Base-by-base conservation (phyloP, 2,329 filamentous ascomycete genomes). In the Paraphaeosphaeria sporulosa region DNA sequence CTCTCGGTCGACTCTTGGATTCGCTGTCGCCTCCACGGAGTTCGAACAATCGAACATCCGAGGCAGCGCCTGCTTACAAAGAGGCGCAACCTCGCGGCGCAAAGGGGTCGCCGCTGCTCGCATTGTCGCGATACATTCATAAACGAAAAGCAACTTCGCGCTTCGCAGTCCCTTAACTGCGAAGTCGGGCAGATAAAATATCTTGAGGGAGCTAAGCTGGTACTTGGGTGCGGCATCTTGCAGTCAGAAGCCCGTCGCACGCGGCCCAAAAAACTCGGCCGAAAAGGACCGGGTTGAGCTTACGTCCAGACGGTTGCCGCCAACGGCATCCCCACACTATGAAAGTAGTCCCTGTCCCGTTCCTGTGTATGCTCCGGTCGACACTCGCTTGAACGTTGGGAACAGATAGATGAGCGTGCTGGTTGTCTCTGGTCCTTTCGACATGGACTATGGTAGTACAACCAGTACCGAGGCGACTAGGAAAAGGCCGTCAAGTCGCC, bases 221-320 rank as follows among this genome's bases (percentile, higher is more conserved):
- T 19, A 48, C 23, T 19, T 38, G n/a, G 32, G 49, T 58, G 49
- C 56, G 51, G 58, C 36, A 47, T 60, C 44, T 43, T 30, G 25
- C 30, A 46, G 42, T 47, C 42, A 46, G 52, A 47, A 55, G 42
- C 42, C 52, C 40, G 52, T 43, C 38, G 23, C 21, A 25, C 63
- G 60, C 73, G 73, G 73, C 69, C 72, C 52, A 55, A 69, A 74
- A 70, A 62, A 40, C 54, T 63, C 70, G 71, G 66, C 68, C 71
- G 71, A 71, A 69, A 59, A 27, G 51, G 51, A 34, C 52, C 55
- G 55, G 46, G 23, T 17, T 49, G 32, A 49, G 50, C 56, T 51
- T 44, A 48, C 56, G 3, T 66, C 62, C 66, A 65, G 62, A 21
- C 55, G 55, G 36, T 64, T 72, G 68, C 68, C 67, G 64, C 66